These are phyloP conservation scores for Stylosanthes scabra DNA, from an alignment of 331 rosid species.

Conservation along the genomic window DNA sequence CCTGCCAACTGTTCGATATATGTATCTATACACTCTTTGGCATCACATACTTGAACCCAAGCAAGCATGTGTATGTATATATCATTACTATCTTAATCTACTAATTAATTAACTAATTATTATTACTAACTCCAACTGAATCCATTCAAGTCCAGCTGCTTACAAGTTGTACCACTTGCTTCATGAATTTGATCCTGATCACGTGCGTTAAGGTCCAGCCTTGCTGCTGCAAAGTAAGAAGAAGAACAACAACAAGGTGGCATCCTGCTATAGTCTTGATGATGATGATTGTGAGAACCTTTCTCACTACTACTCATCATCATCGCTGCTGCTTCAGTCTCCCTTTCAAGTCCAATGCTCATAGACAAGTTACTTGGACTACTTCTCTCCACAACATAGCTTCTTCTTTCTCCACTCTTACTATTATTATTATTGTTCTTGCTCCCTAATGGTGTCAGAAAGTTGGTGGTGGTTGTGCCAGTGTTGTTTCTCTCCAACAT, in stretches of 20 bases:
- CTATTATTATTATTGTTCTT: no score
- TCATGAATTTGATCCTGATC: conserved; percentile 52
- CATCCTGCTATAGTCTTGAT: no score
- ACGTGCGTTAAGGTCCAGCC: conserved; percentile 61
- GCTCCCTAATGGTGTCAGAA: conserved; percentile 35
- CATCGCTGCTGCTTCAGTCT: conserved; percentile 29
- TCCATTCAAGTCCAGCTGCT: conserved; percentile 83
- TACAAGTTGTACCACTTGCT: conserved; percentile 52
- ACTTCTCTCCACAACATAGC: conserved; percentile 47
- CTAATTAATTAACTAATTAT: no score
- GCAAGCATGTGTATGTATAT: no score
- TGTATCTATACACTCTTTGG: no score
- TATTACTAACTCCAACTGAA: conserved; percentile 68
- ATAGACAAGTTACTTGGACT: conserved; percentile 55
- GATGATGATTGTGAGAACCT: conserved; percentile 10
- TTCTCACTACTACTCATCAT: conserved; percentile 32
- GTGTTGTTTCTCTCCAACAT: conserved; percentile 35
- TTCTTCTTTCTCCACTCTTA: conserved; percentile 45
- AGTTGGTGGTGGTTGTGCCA: background rate
- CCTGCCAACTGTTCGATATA: no score
- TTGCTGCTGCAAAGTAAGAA: conserved; percentile 51
- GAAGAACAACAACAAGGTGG: background rate
- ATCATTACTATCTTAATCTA: no score
- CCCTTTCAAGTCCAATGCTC: conserved; percentile 61
- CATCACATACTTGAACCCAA: no score